Conservation (phyloP, 441 rosid genomes). For the Croton laevigatus region DNA sequence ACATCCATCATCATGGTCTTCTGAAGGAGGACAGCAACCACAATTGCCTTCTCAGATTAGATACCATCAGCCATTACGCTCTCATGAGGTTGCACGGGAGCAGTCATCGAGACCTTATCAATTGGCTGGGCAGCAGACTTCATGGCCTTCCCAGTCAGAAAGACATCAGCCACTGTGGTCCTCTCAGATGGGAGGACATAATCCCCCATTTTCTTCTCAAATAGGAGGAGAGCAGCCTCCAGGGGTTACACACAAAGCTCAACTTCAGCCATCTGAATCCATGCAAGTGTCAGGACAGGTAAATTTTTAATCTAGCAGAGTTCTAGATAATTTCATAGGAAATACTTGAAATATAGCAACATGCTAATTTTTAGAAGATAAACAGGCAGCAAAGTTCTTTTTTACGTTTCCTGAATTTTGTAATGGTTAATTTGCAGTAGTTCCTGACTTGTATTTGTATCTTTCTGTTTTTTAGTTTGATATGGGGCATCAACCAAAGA, state of each 20-base stretch:
- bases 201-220: neutral
- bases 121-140: conserved; percentile 13
- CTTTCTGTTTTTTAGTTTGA: conserved; percentile 7
- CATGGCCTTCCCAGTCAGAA: neutral
- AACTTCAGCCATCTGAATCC: conserved; percentile 26
- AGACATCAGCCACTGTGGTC: neutral
- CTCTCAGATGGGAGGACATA: neutral
- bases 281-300: conserved; percentile 18
- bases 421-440: neutral
- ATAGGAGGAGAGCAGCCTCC: conserved; percentile 13
- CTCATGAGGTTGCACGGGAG: conserved; percentile 9
- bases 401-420: neutral
- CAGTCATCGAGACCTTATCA: conserved; percentile 13
- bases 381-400: neutral
- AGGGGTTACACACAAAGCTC: conserved; percentile 1
- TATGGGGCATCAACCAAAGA: conserved; percentile 15
- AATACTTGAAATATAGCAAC: neutral
- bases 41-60: conserved; percentile 10
- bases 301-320: neutral
- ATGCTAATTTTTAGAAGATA: neutral
- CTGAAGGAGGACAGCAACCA: conserved; percentile 3
- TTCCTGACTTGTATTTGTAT: neutral
- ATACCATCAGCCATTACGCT: neutral
- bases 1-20: conserved; percentile 10
- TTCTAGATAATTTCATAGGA: neutral